Evolutionary conservation across 148 eudicot genomes (phyloP), one percentile per base, ranked within the genome.

Genomic region (Fagopyrum tataricum): DNA sequence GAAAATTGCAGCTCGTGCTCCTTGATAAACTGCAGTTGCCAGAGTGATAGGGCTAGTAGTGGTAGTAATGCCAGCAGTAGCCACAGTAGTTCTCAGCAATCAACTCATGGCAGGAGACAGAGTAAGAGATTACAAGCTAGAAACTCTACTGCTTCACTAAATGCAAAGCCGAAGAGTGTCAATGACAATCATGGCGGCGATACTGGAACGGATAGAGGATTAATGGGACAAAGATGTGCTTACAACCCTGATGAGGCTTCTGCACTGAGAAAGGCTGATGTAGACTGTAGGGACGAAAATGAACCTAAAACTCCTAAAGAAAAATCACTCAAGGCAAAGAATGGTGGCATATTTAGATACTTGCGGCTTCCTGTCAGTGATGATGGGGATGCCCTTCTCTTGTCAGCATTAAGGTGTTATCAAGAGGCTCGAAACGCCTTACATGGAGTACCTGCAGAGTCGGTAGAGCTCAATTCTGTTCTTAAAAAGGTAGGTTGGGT

Each of bases 61-160:
- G 99, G 98, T 23, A 86, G 78, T 80, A 91, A 92, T 84, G 99
- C 99, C 55, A 95, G 97, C 78, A 90, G 97, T 81, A 94, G 98
- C 59, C 72, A 64, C 11, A 70, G 85, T 15, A 80, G 59, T 70
- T 59, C 61, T 20, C 82, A 74, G 52, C 66, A 84, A 17, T 76
- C 66, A 26, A 39, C 64, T 76, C 77, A 84, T 84, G 85, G 87
- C 42, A 82, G 82, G 78, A 88, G 84, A 77, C 87, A 84, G 70
- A 76, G 75, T 74, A 90, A 82, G 80, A 84, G 83, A 79, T 69
- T 87, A 56, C 41, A 71, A 79, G 77, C 78, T 66, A 87, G 79
- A 76, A 81, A 71, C 56, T n/a, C 64, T 47, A 47, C 76, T 46
- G 44, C 75, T 73, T 73, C 82, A 49, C 81, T 42, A 79, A 48